Evolutionary conservation across 345 rosid species (phyloP), one percentile per base, ranked within the genome.

Genomic region (Psidium guajava): DNA sequence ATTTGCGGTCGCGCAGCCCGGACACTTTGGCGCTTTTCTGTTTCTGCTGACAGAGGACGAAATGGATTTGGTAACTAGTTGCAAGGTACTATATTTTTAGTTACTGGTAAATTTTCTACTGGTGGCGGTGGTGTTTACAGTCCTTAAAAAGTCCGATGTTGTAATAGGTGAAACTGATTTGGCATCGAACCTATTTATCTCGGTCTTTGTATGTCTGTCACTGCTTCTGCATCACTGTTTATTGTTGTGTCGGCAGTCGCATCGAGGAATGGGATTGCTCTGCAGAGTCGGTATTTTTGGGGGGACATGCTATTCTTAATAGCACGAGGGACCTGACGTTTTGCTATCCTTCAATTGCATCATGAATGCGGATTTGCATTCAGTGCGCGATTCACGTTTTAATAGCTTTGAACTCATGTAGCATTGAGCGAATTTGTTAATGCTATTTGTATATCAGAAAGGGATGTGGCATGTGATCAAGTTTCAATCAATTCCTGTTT

Each of bases 11-110:
- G 6, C 44, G 3, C 18, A 32, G 77, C 18, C 47, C 13, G 24
- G 47, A 69, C 47, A 16, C 47, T 36, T 21, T 21, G 7, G 47
- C 21, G 80, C 13, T 84, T 40, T 11, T 40, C 49, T 32, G 15
- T 15, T 82, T 75, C 36, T 25, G 69, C 59, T 42, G 16, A 50
- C 27, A 55, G 27, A 61, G 83, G 15, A 49, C 87, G 89, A 88
- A 83, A 97, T 97, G 99, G 99, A 97, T 92, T 93, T 93, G 93
- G 94, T 90, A 32, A 86, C 90, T 85, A 88, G 88, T 86, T 96
- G 99, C 92, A 93, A 94, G 99, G 98, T 96, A 93, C 73, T 83
- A 36, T 59, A 32, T 36, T 4, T 82, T 18, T 82, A 21, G n/a
- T 16, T 75, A 42, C 69, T 0, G 9, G 20, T 49, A 11, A 22